These are phyloP conservation scores for Backusella liffmaniae DNA, from an alignment of 192 early-diverging fungal genomes.

Conservation along the genomic window DNA sequence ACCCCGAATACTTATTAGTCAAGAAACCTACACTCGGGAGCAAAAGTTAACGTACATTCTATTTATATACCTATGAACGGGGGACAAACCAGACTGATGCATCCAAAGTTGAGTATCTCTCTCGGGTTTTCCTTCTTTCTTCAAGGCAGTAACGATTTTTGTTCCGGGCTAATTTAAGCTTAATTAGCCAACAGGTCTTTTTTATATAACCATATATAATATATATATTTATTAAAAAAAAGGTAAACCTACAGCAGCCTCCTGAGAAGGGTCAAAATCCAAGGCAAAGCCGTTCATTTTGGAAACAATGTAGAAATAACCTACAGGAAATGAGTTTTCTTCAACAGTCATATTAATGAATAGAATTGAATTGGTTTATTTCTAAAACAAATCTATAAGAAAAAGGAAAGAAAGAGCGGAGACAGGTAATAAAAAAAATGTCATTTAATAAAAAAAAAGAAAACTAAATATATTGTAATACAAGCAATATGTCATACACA, in stretches of 20 bases:
- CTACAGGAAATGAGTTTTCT: slow-evolving; percentile 1
- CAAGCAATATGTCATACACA: neutral
- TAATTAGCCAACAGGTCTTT: neutral
- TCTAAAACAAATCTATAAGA: neutral
- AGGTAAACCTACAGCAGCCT: neutral
- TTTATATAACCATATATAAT: neutral
- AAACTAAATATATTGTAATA: neutral
- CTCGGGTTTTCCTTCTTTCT: neutral
- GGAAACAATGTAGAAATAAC: slow-evolving; percentile 26
- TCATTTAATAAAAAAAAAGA: neutral
- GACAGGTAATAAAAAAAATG: neutral
- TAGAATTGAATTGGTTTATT: neutral
- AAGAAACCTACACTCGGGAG: slow-evolving; percentile 11
- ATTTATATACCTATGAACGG: neutral
- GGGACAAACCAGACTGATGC: slow-evolving; percentile 16
- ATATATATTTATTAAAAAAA: neutral
- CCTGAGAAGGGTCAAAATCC: slow-evolving; percentile 16
- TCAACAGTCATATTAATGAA: slow-evolving; percentile 8
- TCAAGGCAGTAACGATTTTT: neutral
- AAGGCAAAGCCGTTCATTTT: slow-evolving; percentile 16
- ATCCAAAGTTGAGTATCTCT: slow-evolving; percentile 24
- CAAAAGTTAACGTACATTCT: neutral
- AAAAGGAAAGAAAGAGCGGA: neutral
- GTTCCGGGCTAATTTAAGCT: slow-evolving; percentile 1
- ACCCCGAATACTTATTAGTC: slow-evolving; percentile 15